Evolutionary conservation across 768 basidiomycete species (phyloP), one percentile per base, ranked within the genome.

Genomic region (Kwoniella bestiolae): DNA sequence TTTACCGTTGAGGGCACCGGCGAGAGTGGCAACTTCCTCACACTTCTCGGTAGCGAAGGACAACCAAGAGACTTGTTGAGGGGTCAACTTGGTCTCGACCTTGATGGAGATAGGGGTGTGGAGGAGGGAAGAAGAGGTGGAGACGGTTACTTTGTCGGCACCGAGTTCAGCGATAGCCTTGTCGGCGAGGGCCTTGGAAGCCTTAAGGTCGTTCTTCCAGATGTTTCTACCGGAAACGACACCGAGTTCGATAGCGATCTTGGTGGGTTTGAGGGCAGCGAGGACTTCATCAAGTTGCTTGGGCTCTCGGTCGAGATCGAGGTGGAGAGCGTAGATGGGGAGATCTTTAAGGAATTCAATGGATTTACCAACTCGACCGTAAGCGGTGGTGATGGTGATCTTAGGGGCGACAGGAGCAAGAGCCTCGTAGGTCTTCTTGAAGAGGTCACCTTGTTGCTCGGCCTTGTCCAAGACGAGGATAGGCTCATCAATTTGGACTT

Each of bases 41-140:
- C 90, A 91, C 86, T 99, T 99, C 86, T 99, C 95, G 66, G 91
- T 84, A 57, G 96, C 96, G 82, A 98, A 99, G 5, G 96, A 91
- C 84, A 99, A 92, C 95, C 96, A 99, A 79, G 95, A 93, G 83
- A 89, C 91, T 82, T 94, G 91, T 81, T 95, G 87, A 21, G 85
- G 80, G 34, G 91, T 90, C 76, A 99, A 86, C 84, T 94, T 91
- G 73, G 86, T 91, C 86, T 99, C 96, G 31, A 89, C 90, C 50
- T 88, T 88, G 81, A 98, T 87, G 56, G 94, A 94, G 80, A 99
- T 94, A 35, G 96, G 96, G 47, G 91, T 97, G 86, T 99, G 96
- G 72, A 99, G 88, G 76, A 99, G 91, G 60, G 96, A 98, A 28
- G 96, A 98, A 5, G 96, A 97, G 44, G 96, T 93, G 41, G 92